phyloP scores from a whole-genome alignment of 495 filamentous ascomycete genomes.

The Aspergillus sparsus region DNA sequence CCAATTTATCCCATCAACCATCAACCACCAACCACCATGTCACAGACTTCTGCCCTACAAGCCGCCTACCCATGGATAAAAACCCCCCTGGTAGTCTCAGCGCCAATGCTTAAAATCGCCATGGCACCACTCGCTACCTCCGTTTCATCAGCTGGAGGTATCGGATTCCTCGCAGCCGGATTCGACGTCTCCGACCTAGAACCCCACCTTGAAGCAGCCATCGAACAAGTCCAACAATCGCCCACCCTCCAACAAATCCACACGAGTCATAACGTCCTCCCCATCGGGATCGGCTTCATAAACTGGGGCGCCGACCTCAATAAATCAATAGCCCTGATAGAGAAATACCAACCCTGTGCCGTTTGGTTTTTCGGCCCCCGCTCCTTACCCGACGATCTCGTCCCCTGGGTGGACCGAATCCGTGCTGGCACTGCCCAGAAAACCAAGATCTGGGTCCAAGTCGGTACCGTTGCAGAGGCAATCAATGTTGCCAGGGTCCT shows the following conservation, averaged over 20 bases:
- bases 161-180: slow-evolving; percentile 49
- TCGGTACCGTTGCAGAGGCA: slow-evolving; percentile 63
- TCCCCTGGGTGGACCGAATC: slow-evolving; percentile 6
- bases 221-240: slow-evolving; percentile 16
- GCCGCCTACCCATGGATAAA: slow-evolving; percentile 23
- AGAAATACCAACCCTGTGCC: slow-evolving; percentile 55
- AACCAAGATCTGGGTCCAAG: slow-evolving; percentile 69
- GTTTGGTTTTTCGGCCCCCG: slow-evolving; percentile 64
- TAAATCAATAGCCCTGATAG: slow-evolving; percentile 37
- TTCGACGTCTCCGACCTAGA: slow-evolving; percentile 32
- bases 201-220: slow-evolving; percentile 27
- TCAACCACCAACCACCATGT: slow-evolving; percentile 3
- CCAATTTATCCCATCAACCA: slow-evolving; percentile 1
- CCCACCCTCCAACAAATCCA: slow-evolving; percentile 6
- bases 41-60: slow-evolving; percentile 1
- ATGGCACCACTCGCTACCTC: slow-evolving; percentile 55
- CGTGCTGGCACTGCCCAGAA: slow-evolving; percentile 31
- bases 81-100: slow-evolving; percentile 58
- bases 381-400: slow-evolving; percentile 27
- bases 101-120: slow-evolving; percentile 69
- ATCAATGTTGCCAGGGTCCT: slow-evolving; percentile 39
- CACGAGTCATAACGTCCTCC: slow-evolving; percentile 35
- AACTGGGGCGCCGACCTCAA: slow-evolving; percentile 43
- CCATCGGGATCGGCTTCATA: slow-evolving; percentile 62
- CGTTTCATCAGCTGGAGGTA: slow-evolving; percentile 62